Evolutionary conservation across 1,284 basidiomycete species (phyloP).

Genomic region (Hymenochaete sp.): DNA sequence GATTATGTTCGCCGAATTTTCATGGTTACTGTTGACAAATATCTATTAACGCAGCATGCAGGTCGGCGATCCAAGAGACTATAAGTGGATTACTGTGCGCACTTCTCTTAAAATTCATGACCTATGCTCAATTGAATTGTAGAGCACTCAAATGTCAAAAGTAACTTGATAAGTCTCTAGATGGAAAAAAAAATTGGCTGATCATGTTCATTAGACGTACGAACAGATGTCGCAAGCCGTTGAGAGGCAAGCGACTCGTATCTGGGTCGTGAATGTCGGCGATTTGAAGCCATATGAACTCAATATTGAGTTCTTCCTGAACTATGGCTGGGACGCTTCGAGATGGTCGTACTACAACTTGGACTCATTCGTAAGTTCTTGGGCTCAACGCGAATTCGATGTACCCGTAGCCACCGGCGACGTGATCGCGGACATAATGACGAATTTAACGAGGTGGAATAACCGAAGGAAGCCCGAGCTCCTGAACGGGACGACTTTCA

Average conservation of each 20-base stretch:
- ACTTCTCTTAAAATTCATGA: too few species aligned
- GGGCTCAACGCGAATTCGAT: conserved; percentile 63
- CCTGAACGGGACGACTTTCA: conserved; percentile 53
- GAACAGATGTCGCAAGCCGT: conserved; percentile 57
- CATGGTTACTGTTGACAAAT: too few species aligned
- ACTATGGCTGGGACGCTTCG: conserved; percentile 51
- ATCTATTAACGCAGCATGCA: too few species aligned
- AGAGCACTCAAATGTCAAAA: conserved; percentile 21
- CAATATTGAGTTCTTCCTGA: conserved; percentile 62
- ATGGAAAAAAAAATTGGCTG: too few species aligned
- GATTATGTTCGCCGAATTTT: too few species aligned
- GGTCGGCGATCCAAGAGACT: conserved; percentile 48
- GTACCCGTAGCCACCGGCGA: conserved; percentile 31
- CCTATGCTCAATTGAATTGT: too few species aligned
- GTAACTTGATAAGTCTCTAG: too few species aligned
- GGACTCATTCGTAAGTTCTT: conserved; percentile 41
- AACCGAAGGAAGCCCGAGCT: conserved; percentile 61
- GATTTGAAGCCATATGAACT: conserved; percentile 70
- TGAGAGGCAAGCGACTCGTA: conserved; percentile 43
- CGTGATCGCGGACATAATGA: conserved; percentile 43
- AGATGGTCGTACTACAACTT: conserved; percentile 46
- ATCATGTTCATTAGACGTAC: too few species aligned
- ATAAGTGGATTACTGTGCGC: conserved; percentile 57
- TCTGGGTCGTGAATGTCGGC: conserved; percentile 60
- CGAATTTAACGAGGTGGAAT: conserved; percentile 53